Evolutionary conservation across 2,329 filamentous ascomycete genomes (phyloP).

Genomic region (Aspergillus floridensis): DNA sequence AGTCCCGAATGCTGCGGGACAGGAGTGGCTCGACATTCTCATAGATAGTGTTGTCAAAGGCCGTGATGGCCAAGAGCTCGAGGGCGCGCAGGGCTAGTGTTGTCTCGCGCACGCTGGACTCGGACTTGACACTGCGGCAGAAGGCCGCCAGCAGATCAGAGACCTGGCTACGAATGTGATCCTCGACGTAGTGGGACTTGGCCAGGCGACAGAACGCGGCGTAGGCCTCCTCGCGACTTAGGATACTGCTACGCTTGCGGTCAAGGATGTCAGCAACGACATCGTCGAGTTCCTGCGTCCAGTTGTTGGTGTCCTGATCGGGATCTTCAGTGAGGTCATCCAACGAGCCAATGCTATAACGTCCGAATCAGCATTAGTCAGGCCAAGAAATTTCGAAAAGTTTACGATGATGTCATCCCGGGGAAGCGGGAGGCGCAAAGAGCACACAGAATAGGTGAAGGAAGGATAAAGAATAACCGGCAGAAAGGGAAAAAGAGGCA

Average conservation of each 20-base stretch:
- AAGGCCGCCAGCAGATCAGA: constrained; percentile 64
- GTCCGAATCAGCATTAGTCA: constrained; percentile 10
- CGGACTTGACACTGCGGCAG: constrained; percentile 67
- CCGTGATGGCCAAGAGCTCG: constrained; percentile 66
- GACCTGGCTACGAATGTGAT: constrained; percentile 59
- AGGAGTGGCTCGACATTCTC: constrained; percentile 59
- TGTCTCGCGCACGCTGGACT: constrained; percentile 66
- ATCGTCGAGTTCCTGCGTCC: constrained; percentile 62
- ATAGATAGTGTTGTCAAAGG: constrained; percentile 64
- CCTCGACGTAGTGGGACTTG: constrained; percentile 65
- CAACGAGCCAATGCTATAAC: constrained; percentile 59
- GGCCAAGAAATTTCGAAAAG: not conserved
- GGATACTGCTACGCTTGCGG: constrained; percentile 73
- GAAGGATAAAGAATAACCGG: constrained; percentile 10
- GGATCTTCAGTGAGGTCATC: constrained; percentile 60
- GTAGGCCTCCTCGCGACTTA: constrained; percentile 66
- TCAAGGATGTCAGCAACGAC: constrained; percentile 70
- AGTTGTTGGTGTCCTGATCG: constrained; percentile 54
- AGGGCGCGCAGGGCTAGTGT: constrained; percentile 70
- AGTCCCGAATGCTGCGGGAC: constrained; percentile 64
- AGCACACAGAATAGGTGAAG: not conserved
- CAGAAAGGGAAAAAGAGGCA: constrained; percentile 11
- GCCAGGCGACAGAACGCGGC: constrained; percentile 62
- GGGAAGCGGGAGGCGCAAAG: constrained; percentile 4
- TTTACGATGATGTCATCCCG: constrained; percentile 37